phyloP scores from a whole-genome alignment of 176 grass and related monocot genomes.

The Guadua angustifolia region DNA sequence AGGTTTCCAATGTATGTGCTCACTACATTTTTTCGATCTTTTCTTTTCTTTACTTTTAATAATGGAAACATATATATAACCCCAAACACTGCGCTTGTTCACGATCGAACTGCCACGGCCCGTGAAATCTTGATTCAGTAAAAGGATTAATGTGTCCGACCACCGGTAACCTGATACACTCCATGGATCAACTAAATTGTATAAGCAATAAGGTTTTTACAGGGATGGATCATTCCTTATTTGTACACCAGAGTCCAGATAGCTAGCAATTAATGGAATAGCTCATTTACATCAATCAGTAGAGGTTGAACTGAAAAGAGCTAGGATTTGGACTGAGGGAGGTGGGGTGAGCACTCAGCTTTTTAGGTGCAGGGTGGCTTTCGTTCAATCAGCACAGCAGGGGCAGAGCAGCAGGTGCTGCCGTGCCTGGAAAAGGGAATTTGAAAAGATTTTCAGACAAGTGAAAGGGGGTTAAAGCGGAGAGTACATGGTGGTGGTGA shows the following conservation, averaged over 20 bases:
- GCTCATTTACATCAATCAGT: background rate
- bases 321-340: constrained; percentile 8
- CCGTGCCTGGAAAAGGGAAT: constrained; percentile 37
- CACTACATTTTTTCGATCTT: background rate
- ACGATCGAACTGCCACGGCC: too few species aligned
- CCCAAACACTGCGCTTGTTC: too few species aligned
- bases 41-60: too few species aligned
- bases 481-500: background rate
- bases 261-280: background rate
- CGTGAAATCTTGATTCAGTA: too few species aligned
- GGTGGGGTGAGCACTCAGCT: constrained; percentile 30
- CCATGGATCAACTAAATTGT: too few species aligned
- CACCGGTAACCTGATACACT: too few species aligned
- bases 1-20: background rate
- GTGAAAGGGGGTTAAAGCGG: background rate
- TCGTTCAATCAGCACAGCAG: constrained; percentile 19
- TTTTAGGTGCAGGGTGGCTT: constrained; percentile 49
- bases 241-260: background rate
- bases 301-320: background rate
- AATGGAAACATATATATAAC: too few species aligned
- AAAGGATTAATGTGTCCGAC: too few species aligned
- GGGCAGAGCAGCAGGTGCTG: constrained; percentile 3
- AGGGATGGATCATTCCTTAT: background rate
- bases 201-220: background rate
- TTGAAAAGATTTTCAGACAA: constrained; percentile 38